These are phyloP conservation scores for Pinus albicaulis DNA, from an alignment of 75 land plant genomes.

Conservation along the genomic window DNA sequence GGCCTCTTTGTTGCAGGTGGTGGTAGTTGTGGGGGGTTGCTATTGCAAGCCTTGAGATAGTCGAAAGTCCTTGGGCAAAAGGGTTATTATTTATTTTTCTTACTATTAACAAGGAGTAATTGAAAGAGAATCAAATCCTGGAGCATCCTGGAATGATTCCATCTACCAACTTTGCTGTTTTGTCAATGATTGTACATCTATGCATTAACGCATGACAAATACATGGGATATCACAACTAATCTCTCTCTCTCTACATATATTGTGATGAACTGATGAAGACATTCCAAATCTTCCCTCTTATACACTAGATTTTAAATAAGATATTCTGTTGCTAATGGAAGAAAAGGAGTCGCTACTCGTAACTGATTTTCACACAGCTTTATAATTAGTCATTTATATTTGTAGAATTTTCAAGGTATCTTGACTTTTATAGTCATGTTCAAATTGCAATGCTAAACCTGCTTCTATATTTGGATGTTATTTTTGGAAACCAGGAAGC, in stretches of 20 bases:
- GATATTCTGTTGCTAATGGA: not conserved
- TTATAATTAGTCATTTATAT: not conserved
- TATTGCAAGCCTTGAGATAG: too few species aligned
- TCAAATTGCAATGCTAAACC: not conserved
- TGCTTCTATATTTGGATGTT: not conserved
- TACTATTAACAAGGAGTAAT: too few species aligned
- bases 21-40: too few species aligned
- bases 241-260: not conserved
- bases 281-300: not conserved
- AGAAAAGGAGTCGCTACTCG: not conserved
- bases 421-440: not conserved
- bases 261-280: not conserved
- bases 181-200: not conserved
- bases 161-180: not conserved
- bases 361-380: not conserved
- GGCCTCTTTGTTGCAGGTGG: too few species aligned
- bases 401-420: not conserved
- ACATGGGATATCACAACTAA: not conserved
- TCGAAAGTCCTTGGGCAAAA: too few species aligned
- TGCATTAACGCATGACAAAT: not conserved
- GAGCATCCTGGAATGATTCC: not conserved
- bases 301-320: not conserved
- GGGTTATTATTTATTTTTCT: too few species aligned
- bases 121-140: too few species aligned
- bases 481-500: slow-evolving; percentile 56